These are phyloP conservation scores for Scenedesmus sp. DNA, from an alignment of 163 green algal species.

Conservation along the genomic window DNA sequence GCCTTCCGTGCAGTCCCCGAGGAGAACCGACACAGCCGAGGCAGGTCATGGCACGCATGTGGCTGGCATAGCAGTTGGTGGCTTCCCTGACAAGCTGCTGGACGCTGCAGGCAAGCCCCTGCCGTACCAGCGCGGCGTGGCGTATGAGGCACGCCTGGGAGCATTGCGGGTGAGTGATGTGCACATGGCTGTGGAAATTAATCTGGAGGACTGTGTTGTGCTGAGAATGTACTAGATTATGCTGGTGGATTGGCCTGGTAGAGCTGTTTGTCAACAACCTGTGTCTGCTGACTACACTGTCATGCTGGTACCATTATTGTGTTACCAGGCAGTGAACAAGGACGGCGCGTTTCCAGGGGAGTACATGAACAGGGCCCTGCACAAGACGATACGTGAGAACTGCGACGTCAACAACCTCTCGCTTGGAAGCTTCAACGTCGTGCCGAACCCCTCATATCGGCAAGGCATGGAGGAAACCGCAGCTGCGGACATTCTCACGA, in stretches of 20 bases:
- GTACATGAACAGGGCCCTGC: neutral
- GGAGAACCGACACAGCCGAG: neutral
- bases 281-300: no score
- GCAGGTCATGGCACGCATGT: slow-evolving; percentile 5
- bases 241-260: no score
- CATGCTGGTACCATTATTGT: no score
- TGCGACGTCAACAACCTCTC: neutral
- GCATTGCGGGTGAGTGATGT: neutral
- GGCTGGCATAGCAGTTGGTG: slow-evolving; percentile 17
- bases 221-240: no score
- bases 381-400: neutral
- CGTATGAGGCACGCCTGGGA: slow-evolving; percentile 3
- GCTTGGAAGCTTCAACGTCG: neutral
- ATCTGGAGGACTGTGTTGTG: no score
- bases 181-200: no score
- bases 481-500: neutral
- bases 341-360: neutral
- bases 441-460: neutral
- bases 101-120: slow-evolving; percentile 4
- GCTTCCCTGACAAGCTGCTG: slow-evolving; percentile 26
- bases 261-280: no score
- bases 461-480: neutral
- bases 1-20: neutral
- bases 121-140: slow-evolving; percentile 24
- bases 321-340: neutral